Evolutionary conservation across 1,139 yeast species (phyloP).

Genomic region (Zhuliangozyma parablackwelliae): DNA sequence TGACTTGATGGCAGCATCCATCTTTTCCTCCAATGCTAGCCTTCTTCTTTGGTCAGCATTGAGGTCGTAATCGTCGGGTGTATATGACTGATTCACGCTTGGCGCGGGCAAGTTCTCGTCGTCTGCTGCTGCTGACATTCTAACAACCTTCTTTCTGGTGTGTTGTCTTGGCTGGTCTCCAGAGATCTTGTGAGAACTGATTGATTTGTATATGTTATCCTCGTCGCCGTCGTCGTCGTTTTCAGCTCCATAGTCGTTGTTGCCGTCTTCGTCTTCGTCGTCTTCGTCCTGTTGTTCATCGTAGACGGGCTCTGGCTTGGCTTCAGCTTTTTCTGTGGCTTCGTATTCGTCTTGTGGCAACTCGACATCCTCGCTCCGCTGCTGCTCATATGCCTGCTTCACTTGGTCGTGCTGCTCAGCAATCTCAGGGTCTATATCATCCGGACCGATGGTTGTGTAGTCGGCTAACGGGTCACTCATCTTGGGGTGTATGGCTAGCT

Average conservation of each 20-base stretch:
- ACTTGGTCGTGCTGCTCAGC: conserved; percentile 1
- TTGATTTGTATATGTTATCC: conserved; percentile 25
- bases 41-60: conserved; percentile 56
- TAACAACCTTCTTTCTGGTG: conserved; percentile 39
- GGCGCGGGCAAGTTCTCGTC: conserved; percentile 4
- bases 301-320: not conserved
- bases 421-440: conserved; percentile 6
- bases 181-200: conserved; percentile 26
- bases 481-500: not conserved
- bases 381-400: conserved; percentile 2
- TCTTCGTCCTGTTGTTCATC: conserved; percentile 2
- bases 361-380: conserved; percentile 3
- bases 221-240: conserved; percentile 19
- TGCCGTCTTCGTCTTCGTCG: conserved; percentile 10
- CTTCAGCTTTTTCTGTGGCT: conserved; percentile 10
- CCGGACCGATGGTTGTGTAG: conserved; percentile 10
- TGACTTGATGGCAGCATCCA: conserved; percentile 72
- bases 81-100: not conserved
- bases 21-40: conserved; percentile 72
- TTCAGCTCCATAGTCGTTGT: conserved; percentile 1
- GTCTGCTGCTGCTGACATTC: conserved; percentile 16
- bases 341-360: conserved; percentile 8
- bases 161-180: conserved; percentile 15
- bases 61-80: conserved; percentile 25
- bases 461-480: conserved; percentile 13